phyloP scores from a whole-genome alignment of 768 basidiomycete genomes.

The Gloeophyllum trabeum region DNA sequence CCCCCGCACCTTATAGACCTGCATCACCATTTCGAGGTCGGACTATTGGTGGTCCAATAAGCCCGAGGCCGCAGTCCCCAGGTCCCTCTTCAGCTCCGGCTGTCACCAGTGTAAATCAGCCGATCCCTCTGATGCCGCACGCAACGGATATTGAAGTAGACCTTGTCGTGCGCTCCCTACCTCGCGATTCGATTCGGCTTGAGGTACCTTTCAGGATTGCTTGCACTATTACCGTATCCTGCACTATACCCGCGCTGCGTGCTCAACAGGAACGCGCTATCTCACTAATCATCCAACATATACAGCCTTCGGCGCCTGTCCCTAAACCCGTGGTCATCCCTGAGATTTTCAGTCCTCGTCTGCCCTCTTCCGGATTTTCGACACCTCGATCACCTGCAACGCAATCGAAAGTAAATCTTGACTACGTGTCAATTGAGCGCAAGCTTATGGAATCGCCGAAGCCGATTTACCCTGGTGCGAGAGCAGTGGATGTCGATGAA shows the following conservation, averaged over 20 bases:
- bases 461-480: constrained; percentile 11
- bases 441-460: constrained; percentile 31
- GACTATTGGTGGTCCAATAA: constrained; percentile 7
- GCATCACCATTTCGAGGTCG: constrained; percentile 29
- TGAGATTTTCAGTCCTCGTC: constrained; percentile 22
- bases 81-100: constrained; percentile 22
- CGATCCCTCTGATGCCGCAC: constrained; percentile 11
- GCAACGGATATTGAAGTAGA: constrained; percentile 47
- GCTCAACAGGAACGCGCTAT: constrained; percentile 27
- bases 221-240: constrained; percentile 41
- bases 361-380: constrained; percentile 41
- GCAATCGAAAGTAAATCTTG: constrained; percentile 7
- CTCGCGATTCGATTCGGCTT: constrained; percentile 30
- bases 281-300: constrained; percentile 54
- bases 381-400: constrained; percentile 25
- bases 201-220: constrained; percentile 51
- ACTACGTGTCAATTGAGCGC: constrained; percentile 40
- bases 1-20: constrained; percentile 28
- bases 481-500: not conserved
- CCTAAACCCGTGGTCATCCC: constrained; percentile 12
- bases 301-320: constrained; percentile 25
- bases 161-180: constrained; percentile 40
- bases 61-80: constrained; percentile 10
- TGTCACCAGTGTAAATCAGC: constrained; percentile 10
- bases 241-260: constrained; percentile 24